Evolutionary conservation across 192 early-diverging fungal species (phyloP), one percentile per base, ranked within the genome.

Genomic region (Spizellomyces sp.): DNA sequence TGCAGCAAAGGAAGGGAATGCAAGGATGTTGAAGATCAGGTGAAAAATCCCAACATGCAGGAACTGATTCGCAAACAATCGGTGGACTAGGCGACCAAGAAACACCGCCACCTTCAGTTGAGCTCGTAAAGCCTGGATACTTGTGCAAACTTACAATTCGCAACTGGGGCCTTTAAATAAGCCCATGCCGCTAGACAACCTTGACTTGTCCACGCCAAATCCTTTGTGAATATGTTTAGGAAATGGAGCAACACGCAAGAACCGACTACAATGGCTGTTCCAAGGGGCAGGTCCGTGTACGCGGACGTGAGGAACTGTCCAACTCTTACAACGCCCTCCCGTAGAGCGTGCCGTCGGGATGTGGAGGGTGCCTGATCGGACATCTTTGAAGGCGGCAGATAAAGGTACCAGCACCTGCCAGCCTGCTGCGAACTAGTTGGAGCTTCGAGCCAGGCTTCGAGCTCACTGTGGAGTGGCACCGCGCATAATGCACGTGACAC

Each of bases 21-120:
- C 12, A 14, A 70, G 8, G 9, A 46, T 9, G 60, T 70, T 70
- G 2, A 70, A 14, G 9, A 62, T 17, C n/a, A 70, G 4, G 27
- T 70, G 57, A 12, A 43, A 22, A 4, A 61, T 21, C 0, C 69
- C 59, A 4, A 46, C 45, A 1, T 70, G 69, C 8, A 70, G 21
- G 58, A 70, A 70, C 5, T 70, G 69, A 45, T 70, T 60, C 7
- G 19, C 36, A 60, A 70, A 43, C 59, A 70, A 44, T 6, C 45
- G 14, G 9, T 17, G 69, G n/a, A 70, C 59, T 61, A 61, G n/a
- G 54, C n/a, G 54, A 7, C 54, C 54, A 22, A 19, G 54, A 56
- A 22, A 56, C 7, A 56, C 27, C 27, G 27, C 27, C 1, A 54
- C 4, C 12, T 54, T 54, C 50, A 54, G 14, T n/a, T n/a, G 17